These are phyloP conservation scores for Fusarium subglutinans DNA, from an alignment of 2,329 filamentous ascomycete species.

Conservation along the genomic window DNA sequence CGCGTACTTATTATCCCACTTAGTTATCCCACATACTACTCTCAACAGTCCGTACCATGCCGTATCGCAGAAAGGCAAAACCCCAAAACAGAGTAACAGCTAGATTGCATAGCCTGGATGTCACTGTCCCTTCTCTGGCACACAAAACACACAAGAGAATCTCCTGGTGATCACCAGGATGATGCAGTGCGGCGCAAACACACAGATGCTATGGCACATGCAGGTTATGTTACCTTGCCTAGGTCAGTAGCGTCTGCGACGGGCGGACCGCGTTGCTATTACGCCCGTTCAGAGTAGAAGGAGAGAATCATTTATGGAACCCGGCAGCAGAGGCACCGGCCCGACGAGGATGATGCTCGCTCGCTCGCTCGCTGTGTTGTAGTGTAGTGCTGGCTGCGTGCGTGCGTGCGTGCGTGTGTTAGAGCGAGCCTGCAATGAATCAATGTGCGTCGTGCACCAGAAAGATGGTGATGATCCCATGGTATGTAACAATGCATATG, in stretches of 20 bases:
- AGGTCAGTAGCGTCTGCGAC: constrained; percentile 21
- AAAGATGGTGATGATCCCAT: constrained; percentile 2
- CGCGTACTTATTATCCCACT: constrained; percentile 19
- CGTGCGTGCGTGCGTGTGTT: not conserved
- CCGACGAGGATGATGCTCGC: constrained; percentile 1
- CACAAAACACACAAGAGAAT: not conserved
- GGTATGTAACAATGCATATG: constrained; percentile 7
- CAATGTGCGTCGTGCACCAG: not conserved
- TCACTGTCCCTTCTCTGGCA: not conserved
- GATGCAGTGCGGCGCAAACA: constrained; percentile 22
- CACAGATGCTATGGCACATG: constrained; percentile 17
- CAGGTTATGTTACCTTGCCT: constrained; percentile 6
- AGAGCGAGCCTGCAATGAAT: not conserved
- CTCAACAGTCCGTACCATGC: not conserved
- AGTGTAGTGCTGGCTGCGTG: not conserved
- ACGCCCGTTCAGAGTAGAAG: constrained; percentile 19
- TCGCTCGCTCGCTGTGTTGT: not conserved
- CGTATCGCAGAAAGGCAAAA: not conserved
- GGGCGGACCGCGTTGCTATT: constrained; percentile 24
- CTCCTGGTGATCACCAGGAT: constrained; percentile 2
- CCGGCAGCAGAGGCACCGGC: not conserved
- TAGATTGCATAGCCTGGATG: not conserved
- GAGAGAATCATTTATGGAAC: not conserved
- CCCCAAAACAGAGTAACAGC: not conserved
- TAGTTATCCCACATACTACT: constrained; percentile 2